These are phyloP conservation scores for Fusarium miscanthi DNA, from an alignment of 2,329 filamentous ascomycete genomes.

Conservation along the genomic window DNA sequence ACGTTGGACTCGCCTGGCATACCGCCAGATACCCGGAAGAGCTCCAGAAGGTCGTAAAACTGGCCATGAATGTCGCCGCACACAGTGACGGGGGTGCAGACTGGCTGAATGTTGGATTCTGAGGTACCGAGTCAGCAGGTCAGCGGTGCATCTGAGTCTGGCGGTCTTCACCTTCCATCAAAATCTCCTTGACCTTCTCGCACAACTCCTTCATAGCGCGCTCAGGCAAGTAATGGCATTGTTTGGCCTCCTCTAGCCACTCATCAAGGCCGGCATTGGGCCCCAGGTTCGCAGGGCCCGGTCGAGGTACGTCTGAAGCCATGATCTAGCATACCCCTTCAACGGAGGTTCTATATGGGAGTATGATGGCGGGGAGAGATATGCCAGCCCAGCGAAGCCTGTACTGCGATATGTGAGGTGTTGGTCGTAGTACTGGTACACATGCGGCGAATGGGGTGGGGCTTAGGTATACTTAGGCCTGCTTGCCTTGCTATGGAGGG, in stretches of 20 bases:
- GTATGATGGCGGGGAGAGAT: slow-evolving; percentile 36
- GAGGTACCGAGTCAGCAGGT: slow-evolving; percentile 30
- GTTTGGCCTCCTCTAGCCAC: slow-evolving; percentile 96
- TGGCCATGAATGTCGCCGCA: slow-evolving; percentile 99
- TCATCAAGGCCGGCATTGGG: slow-evolving; percentile 90
- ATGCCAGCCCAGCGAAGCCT: slow-evolving; percentile 38
- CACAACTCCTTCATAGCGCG: slow-evolving; percentile 98
- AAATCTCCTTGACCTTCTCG: slow-evolving; percentile 97
- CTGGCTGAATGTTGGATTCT: slow-evolving; percentile 99
- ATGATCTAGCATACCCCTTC: slow-evolving; percentile 49
- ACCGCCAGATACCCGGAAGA: slow-evolving; percentile 95
- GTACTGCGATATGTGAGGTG: slow-evolving; percentile 37
- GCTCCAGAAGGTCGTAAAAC: slow-evolving; percentile 96
- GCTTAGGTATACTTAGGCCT: slow-evolving; percentile 29
- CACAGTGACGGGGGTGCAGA: slow-evolving; percentile 93
- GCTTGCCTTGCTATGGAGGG: slow-evolving; percentile 40
- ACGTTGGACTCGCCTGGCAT: slow-evolving; percentile 88
- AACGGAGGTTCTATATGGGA: slow-evolving; percentile 30
- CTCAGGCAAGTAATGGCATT: slow-evolving; percentile 97
- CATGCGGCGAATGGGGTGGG: slow-evolving; percentile 45
- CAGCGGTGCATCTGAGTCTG: not conserved
- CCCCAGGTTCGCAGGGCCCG: slow-evolving; percentile 86
- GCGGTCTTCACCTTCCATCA: slow-evolving; percentile 85
- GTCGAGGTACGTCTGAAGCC: slow-evolving; percentile 76
- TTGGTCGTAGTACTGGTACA: slow-evolving; percentile 29